Conservation (phyloP, 331 rosid genomes). For the Malus hybrid region DNA sequence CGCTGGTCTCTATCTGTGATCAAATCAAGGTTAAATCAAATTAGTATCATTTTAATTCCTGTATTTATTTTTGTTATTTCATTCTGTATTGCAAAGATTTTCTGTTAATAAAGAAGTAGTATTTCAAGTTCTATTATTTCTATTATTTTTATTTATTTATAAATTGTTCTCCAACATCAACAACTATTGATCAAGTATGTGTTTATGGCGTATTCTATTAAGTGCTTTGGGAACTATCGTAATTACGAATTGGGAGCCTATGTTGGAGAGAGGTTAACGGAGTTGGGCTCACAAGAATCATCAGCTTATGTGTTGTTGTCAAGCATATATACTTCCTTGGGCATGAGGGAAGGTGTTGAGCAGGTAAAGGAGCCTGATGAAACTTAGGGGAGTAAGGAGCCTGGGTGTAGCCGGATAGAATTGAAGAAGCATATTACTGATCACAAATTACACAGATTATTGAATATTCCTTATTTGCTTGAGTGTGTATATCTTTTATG, state of each 20-base stretch:
- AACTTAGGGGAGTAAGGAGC: conserved; percentile 61
- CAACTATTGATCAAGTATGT: conserved; percentile 57
- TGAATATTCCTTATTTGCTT: too few species aligned
- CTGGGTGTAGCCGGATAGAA: conserved; percentile 92
- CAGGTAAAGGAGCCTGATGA: conserved; percentile 72
- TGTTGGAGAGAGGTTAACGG: conserved; percentile 82
- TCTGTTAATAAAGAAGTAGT: too few species aligned
- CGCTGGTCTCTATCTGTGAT: too few species aligned
- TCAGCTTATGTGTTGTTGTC: conserved; percentile 65
- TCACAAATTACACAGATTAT: too few species aligned
- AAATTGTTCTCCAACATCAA: conserved; percentile 17
- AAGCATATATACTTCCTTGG: conserved; percentile 60
- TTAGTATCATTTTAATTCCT: too few species aligned
- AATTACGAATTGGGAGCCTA: conserved; percentile 67
- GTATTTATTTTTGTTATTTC: too few species aligned
- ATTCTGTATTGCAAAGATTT: too few species aligned
- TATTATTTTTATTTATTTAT: too few species aligned
- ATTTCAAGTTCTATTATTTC: too few species aligned
- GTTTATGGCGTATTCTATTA: conserved; percentile 80
- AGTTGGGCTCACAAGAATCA: conserved; percentile 70
- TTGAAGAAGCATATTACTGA: conserved; percentile 21
- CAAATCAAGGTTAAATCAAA: too few species aligned
- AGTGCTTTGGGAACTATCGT: conserved; percentile 62
- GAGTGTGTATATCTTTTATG: too few species aligned
- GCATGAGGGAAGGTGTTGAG: conserved; percentile 61